These are phyloP conservation scores for Sequoia sempervirens DNA, from an alignment of 75 land plant species.

Conservation along the genomic window DNA sequence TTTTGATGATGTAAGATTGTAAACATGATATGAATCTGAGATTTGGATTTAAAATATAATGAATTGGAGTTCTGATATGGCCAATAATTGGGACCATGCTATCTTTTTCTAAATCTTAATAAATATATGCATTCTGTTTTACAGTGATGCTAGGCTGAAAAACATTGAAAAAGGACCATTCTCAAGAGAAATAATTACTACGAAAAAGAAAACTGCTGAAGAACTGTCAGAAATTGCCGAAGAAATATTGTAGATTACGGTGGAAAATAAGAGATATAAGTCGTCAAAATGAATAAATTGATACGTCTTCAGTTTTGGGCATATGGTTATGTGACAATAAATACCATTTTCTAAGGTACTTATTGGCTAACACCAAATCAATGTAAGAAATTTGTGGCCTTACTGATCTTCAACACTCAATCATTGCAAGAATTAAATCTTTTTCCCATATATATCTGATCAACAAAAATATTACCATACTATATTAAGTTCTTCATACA, in stretches of 20 bases:
- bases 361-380: neutral
- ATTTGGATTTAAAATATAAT: no score
- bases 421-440: neutral
- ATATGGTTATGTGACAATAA: neutral
- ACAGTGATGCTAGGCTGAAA: neutral
- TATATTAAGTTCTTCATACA: neutral
- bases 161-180: neutral
- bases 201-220: neutral
- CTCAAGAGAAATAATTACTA: neutral
- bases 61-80: neutral
- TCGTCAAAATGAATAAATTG: neutral
- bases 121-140: neutral
- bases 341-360: no score
- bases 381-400: neutral
- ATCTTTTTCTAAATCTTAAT: neutral
- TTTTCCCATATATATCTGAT: neutral
- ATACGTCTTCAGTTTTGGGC: neutral
- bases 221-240: neutral
- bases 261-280: neutral
- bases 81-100: neutral
- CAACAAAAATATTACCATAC: neutral
- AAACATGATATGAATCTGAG: neutral
- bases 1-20: neutral
- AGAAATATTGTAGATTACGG: no score
- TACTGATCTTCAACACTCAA: neutral